Percentiles rank a stretch among this genome's conserved stretches.
phyloP scores from a whole-genome alignment of 139 green algal genomes.

The Volvox africanus region DNA sequence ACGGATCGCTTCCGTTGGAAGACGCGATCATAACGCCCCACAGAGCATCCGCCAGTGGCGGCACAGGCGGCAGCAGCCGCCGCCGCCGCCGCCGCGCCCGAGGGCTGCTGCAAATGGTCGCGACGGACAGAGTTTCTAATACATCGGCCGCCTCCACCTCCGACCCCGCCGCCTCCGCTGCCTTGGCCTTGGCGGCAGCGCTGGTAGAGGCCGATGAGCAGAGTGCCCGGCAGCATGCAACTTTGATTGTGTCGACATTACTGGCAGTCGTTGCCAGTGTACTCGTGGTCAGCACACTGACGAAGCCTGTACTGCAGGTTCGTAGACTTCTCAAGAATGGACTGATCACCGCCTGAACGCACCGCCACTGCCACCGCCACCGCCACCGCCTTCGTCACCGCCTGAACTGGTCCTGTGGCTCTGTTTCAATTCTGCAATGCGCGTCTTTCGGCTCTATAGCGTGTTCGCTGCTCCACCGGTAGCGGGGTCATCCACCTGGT shows the following conservation, averaged over 20 bases:
- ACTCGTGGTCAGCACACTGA: slow-evolving; percentile 71
- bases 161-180: no score
- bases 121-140: no score
- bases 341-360: no score
- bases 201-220: slow-evolving; percentile 6
- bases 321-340: no score
- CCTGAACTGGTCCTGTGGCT: no score
- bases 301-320: slow-evolving; percentile 78
- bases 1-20: not conserved
- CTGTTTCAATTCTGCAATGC: no score
- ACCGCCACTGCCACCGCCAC: no score
- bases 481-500: no score
- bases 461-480: no score
- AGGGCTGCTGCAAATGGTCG: not conserved
- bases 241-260: slow-evolving; percentile 82
- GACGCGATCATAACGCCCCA: not conserved
- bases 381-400: no score
- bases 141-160: no score
- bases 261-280: slow-evolving; percentile 78
- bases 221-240: slow-evolving; percentile 67
- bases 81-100: not conserved
- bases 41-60: not conserved
- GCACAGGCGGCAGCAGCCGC: not conserved
- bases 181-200: not conserved
- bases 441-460: no score